Conservation (phyloP, 2,329 filamentous ascomycete genomes). For the Aspergillus alliaceus region DNA sequence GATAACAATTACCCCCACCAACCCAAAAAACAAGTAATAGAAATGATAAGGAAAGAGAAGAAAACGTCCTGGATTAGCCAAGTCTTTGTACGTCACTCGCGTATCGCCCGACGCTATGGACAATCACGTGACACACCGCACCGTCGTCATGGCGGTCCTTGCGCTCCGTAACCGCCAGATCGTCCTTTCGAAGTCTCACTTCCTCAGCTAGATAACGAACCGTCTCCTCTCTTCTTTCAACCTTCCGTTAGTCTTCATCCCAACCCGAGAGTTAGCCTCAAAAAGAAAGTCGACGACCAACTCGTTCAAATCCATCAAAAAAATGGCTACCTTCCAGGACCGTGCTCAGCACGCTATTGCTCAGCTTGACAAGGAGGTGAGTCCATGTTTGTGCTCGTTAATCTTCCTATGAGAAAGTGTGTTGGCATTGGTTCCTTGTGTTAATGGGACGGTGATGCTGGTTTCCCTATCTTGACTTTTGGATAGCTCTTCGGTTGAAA, state of each 20-base stretch:
- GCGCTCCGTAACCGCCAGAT: constrained; percentile 18
- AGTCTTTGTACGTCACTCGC: neutral
- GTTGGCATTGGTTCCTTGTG: neutral
- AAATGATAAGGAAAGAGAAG: neutral
- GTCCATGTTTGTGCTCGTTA: constrained; percentile 29
- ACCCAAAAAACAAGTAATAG: too few species aligned
- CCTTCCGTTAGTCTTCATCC: neutral
- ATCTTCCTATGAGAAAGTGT: neutral
- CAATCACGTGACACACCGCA: constrained; percentile 20
- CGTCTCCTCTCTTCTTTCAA: constrained; percentile 1
- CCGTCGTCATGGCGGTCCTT: constrained; percentile 2
- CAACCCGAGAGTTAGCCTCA: neutral
- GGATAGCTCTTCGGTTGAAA: neutral
- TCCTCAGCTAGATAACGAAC: constrained; percentile 13
- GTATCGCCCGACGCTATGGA: constrained; percentile 18
- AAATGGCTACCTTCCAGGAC: constrained; percentile 57
- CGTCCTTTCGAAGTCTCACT: constrained; percentile 10
- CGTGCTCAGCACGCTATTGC: constrained; percentile 63
- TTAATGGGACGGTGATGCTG: neutral
- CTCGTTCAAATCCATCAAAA: constrained; percentile 1
- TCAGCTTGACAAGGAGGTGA: constrained; percentile 68
- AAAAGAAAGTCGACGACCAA: constrained; percentile 1
- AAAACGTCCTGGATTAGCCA: neutral
- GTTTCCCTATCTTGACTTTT: neutral
- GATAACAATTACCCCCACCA: too few species aligned